phyloP scores from a whole-genome alignment of 2,329 filamentous ascomycete species.

The Fusarium sp. region DNA sequence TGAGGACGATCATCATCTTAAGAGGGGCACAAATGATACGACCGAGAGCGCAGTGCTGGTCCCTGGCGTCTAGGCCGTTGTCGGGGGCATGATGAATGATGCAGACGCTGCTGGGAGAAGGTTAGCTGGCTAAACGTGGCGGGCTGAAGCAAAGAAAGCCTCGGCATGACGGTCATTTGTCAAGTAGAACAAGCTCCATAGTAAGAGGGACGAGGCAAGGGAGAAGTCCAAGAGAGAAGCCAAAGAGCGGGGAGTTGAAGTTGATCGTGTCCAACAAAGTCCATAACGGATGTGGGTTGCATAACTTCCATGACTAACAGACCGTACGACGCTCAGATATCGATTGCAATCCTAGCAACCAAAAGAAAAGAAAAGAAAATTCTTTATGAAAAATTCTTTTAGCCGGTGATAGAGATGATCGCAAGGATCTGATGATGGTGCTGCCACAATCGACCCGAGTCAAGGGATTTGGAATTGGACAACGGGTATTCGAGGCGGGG shows the following conservation, averaged over 20 bases:
- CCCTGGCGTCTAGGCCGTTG: slow-evolving; percentile 32
- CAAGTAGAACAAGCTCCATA: not conserved
- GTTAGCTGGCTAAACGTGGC: not conserved
- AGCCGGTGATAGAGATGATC: slow-evolving; percentile 5
- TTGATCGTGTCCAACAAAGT: not conserved
- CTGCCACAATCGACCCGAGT: slow-evolving; percentile 15
- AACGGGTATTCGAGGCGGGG: slow-evolving; percentile 19
- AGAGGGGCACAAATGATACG: slow-evolving; percentile 37
- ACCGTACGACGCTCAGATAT: slow-evolving; percentile 5
- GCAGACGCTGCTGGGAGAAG: not conserved
- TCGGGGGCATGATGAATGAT: not conserved
- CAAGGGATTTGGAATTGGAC: slow-evolving; percentile 14
- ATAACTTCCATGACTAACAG: not conserved
- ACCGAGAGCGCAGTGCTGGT: slow-evolving; percentile 52
- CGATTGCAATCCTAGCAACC: slow-evolving; percentile 2
- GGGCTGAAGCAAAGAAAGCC: not conserved
- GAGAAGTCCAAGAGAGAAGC: not conserved
- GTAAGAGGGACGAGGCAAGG: not conserved
- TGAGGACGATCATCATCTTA: slow-evolving; percentile 29
- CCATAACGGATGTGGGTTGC: not conserved
- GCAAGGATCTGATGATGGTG: slow-evolving; percentile 21
- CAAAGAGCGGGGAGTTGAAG: not conserved
- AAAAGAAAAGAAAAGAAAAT: not conserved
- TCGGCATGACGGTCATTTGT: not conserved
- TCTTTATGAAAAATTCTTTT: slow-evolving; percentile 1